phyloP scores from a whole-genome alignment of 148 eudicot genomes.

The Fallopia convolvulus region DNA sequence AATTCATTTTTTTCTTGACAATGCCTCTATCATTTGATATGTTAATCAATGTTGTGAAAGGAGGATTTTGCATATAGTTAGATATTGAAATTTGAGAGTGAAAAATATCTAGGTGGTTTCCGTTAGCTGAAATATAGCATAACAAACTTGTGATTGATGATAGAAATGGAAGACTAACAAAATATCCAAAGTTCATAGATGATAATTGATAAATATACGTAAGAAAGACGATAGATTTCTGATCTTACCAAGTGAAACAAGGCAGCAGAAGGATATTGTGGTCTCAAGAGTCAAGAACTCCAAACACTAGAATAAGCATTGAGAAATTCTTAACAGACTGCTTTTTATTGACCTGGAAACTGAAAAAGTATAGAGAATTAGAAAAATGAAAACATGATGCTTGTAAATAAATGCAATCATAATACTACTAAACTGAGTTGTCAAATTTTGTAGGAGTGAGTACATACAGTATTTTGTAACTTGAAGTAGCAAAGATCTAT shows the following conservation, averaged over 20 bases:
- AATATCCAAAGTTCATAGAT: background rate
- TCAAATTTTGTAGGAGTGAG: background rate
- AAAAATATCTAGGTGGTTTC: too few relatives aligned
- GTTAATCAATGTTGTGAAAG: too few relatives aligned
- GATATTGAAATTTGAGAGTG: too few relatives aligned
- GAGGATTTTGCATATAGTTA: too few relatives aligned
- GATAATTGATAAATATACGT: background rate
- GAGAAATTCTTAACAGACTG: constrained; percentile 81
- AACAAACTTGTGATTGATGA: too few relatives aligned
- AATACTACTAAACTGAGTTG: background rate
- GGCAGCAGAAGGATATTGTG: constrained; percentile 67
- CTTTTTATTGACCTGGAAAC: constrained; percentile 97
- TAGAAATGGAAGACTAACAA: too few relatives aligned
- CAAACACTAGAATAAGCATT: constrained; percentile 55
- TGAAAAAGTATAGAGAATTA: constrained; percentile 15
- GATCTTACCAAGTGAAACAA: constrained; percentile 64
- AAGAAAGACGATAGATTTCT: background rate
- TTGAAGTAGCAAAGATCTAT: too few relatives aligned
- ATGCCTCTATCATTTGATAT: too few relatives aligned
- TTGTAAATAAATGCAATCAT: background rate
- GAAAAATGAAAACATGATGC: background rate
- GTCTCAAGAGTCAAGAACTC: constrained; percentile 80
- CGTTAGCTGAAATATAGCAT: too few relatives aligned
- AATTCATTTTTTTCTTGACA: too few relatives aligned
- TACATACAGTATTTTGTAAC: background rate